Evolutionary conservation across 495 filamentous ascomycete genomes (phyloP).

Genomic region (Hyaloscypha bicolor): DNA sequence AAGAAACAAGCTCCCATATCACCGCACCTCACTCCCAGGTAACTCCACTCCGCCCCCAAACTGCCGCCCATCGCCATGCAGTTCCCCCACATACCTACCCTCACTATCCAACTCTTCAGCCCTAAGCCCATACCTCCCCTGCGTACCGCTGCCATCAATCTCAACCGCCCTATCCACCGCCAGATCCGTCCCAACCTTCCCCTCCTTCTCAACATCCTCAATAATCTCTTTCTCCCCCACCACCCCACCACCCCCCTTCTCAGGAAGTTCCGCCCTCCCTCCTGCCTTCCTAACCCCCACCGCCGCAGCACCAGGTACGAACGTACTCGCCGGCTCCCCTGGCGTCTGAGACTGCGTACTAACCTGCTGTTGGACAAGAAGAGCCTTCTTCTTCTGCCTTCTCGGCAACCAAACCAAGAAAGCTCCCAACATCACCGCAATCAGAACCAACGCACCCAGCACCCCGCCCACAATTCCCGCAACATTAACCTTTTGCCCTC

Average conservation of each 20-base stretch:
- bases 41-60: slow-evolving; percentile 1
- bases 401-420: slow-evolving; percentile 2
- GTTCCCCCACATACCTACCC: slow-evolving; percentile 12
- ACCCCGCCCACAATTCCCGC: slow-evolving; percentile 5
- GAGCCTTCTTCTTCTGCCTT: not conserved
- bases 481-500: slow-evolving; percentile 2
- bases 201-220: not conserved
- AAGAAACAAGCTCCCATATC: no score
- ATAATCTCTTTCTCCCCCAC: not conserved
- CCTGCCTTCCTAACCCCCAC: not conserved
- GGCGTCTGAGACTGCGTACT: not conserved
- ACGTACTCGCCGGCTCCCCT: not conserved
- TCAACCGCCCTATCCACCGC: not conserved
- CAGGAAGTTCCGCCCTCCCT: slow-evolving; percentile 9
- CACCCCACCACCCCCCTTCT: not conserved
- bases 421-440: not conserved
- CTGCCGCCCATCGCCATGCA: slow-evolving; percentile 13
- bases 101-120: slow-evolving; percentile 9
- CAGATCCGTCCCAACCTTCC: not conserved
- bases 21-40: not conserved
- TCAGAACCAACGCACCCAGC: not conserved
- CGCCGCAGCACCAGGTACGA: not conserved
- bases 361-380: not conserved
- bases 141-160: not conserved
- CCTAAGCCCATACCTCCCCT: slow-evolving; percentile 4